Conservation (phyloP, 768 basidiomycete genomes). For the Chlorophyllum brunneum region DNA sequence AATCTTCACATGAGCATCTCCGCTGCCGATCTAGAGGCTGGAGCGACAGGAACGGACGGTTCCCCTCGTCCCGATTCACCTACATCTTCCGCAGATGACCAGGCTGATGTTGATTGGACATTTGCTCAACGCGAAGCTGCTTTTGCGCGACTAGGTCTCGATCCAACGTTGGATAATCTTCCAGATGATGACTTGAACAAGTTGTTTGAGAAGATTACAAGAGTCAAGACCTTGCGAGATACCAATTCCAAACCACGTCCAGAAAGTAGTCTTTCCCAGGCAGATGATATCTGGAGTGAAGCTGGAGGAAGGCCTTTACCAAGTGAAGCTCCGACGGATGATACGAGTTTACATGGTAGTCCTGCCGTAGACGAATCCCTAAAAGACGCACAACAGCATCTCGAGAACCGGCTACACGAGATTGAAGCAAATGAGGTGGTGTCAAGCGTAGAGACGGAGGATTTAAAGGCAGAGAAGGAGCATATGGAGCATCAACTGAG, state of each 20-base stretch:
- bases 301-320: conserved; percentile 67
- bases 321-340: conserved; percentile 80
- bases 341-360: conserved; percentile 78
- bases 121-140: conserved; percentile 95
- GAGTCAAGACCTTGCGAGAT: conserved; percentile 84
- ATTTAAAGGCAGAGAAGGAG: conserved; percentile 84
- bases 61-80: conserved; percentile 80
- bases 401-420: conserved; percentile 71
- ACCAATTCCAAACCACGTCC: conserved; percentile 78
- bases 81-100: conserved; percentile 58
- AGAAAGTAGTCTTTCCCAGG: conserved; percentile 84
- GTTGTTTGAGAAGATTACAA: conserved; percentile 91
- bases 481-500: conserved; percentile 90
- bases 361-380: conserved; percentile 65
- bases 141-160: conserved; percentile 77
- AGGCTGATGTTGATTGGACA: conserved; percentile 90
- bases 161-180: conserved; percentile 87
- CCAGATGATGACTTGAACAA: conserved; percentile 95
- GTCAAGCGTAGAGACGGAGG: conserved; percentile 67
- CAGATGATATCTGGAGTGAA: conserved; percentile 89
- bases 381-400: conserved; percentile 69
- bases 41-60: conserved; percentile 26
- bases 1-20: conserved; percentile 62
- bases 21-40: conserved; percentile 61
- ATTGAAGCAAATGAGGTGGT: conserved; percentile 28